Percentiles rank a stretch among this genome's conserved stretches.
phyloP scores from a whole-genome alignment of 768 basidiomycete genomes.

The Mycena albidolilacea region DNA sequence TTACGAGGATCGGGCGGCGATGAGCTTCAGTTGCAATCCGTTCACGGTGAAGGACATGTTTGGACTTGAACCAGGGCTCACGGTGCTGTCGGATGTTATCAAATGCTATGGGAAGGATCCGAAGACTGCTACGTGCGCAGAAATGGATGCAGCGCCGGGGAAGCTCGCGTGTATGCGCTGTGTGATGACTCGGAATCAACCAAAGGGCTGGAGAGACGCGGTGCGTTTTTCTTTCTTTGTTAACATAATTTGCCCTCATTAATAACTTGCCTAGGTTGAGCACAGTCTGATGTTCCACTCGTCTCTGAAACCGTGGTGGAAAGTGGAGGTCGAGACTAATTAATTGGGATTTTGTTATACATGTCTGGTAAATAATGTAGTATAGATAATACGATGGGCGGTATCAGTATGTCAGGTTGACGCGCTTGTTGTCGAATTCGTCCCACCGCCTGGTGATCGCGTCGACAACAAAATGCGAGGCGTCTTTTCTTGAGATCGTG shows the following conservation, averaged over 20 bases:
- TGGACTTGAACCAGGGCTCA: neutral
- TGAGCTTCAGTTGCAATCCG: neutral
- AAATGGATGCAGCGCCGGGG: constrained; percentile 28
- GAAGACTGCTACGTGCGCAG: constrained; percentile 15
- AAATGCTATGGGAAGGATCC: constrained; percentile 25
- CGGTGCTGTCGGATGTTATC: constrained; percentile 20
- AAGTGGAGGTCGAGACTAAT: constrained; percentile 10
- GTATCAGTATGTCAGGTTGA: constrained; percentile 65
- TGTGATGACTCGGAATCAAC: constrained; percentile 12
- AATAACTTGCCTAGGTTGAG: neutral
- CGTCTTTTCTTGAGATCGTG: constrained; percentile 74
- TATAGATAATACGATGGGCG: neutral
- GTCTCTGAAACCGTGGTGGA: constrained; percentile 13
- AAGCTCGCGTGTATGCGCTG: constrained; percentile 29
- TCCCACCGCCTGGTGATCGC: constrained; percentile 63
- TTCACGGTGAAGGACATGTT: constrained; percentile 4
- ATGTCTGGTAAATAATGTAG: neutral
- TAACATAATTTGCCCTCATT: neutral
- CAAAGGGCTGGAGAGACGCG: constrained; percentile 30
- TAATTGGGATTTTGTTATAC: neutral
- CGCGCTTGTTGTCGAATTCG: constrained; percentile 64
- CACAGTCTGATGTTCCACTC: constrained; percentile 15
- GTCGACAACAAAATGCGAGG: constrained; percentile 75
- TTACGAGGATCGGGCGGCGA: neutral
- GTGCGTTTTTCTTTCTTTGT: neutral